phyloP scores from a whole-genome alignment of 1,284 basidiomycete genomes.

The Omphalotus olearius region DNA sequence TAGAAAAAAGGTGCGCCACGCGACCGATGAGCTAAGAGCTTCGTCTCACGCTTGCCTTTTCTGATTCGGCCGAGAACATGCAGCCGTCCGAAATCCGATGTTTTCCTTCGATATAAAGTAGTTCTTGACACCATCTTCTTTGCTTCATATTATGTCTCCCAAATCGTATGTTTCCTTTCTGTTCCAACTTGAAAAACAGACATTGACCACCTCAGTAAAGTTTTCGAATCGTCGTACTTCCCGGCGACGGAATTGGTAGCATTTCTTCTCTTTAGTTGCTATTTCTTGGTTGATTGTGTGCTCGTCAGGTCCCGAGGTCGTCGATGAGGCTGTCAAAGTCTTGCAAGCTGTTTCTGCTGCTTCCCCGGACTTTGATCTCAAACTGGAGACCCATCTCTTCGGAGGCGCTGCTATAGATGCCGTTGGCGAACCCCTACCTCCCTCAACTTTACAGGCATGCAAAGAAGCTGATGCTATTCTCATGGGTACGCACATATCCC shows the following conservation, averaged over 20 bases:
- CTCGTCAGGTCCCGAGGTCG: conserved; percentile 84
- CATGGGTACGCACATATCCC: conserved; percentile 58
- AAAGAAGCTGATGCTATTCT: conserved; percentile 88
- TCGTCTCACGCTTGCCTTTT: background rate
- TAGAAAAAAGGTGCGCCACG: background rate
- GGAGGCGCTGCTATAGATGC: conserved; percentile 94
- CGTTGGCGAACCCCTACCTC: conserved; percentile 80
- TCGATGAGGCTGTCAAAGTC: conserved; percentile 85
- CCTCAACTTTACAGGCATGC: conserved; percentile 83
- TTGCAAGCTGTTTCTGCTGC: conserved; percentile 71
- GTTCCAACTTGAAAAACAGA: background rate
- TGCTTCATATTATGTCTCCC: conserved; percentile 30
- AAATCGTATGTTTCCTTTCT: conserved; percentile 31
- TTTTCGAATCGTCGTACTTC: conserved; percentile 85
- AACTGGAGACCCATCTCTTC: conserved; percentile 78
- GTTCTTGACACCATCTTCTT: background rate
- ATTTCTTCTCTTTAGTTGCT: conserved; percentile 12
- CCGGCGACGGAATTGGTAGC: conserved; percentile 95
- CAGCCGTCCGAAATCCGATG: conserved; percentile 2
- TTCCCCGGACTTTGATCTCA: conserved; percentile 64
- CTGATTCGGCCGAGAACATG: conserved; percentile 6
- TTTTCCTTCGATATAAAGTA: background rate
- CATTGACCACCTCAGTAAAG: conserved; percentile 29
- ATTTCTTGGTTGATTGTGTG: conserved; percentile 4
- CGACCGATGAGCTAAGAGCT: background rate